Evolutionary conservation across 2,329 filamentous ascomycete genomes (phyloP), one percentile per base, ranked within the genome.

Genomic region (Sarocladium kiliense): DNA sequence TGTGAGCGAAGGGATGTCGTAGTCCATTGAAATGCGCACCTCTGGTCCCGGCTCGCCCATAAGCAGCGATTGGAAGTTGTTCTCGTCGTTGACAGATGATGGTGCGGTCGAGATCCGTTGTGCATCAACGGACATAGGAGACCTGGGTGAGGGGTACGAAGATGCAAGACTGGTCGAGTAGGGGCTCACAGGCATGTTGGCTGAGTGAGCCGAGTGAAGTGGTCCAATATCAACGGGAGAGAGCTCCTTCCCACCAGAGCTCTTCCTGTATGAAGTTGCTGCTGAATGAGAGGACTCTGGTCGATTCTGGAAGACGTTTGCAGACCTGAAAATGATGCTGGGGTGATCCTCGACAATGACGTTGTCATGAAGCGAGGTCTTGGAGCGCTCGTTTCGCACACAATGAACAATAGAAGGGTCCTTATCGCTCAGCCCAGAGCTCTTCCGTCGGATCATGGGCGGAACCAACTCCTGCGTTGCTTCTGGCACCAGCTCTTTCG

Each of bases 1-100:
- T 1, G 87, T 89, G 60, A 80, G 71, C 2, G 88, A 91, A 2
- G 88, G 87, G 14, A 89, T 84, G 61, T 89, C 88, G 42, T 72
- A 71, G 59, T 88, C 86, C 30, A 85, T 77, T 1, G 88, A 92
- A 34, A 87, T 80, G 47, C 88, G 83, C 6, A 84, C 73, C 62
- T 91, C 87, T 0, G 87, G 88, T 0, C 86, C 86, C 19, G 86
- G 87, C 60, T 91, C 88, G 54, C 87, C 87, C 68, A 90, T 80
- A 5, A 89, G 75, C 30, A 89, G 74, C 2, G 87, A 90, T 56
- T 85, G 84, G 65, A 89, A 86, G 36, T 77, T 82, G 56, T 84
- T 86, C 60, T 87, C 87, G 58, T 91, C 88, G 1, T 82, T 81
- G 42, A 87, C 75, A 0, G 88, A 91, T 1, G 88, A 92, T 5